Base-by-base conservation (phyloP, 768 basidiomycete species). In the Sporobolomyces phaffii region DNA sequence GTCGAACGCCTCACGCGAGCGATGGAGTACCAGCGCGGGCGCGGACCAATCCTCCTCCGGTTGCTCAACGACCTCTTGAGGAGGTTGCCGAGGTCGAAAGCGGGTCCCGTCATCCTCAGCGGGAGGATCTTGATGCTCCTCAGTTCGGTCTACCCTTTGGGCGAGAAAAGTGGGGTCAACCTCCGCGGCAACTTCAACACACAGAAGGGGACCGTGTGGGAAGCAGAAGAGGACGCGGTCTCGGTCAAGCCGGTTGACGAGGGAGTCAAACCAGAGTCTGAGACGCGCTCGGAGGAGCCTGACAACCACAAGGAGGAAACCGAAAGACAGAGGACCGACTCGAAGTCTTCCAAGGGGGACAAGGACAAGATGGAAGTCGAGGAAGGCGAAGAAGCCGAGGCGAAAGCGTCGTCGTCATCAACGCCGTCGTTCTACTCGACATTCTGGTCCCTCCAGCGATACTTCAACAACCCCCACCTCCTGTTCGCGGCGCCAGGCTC, bases 101-200 rank as follows among this genome's bases (percentile, higher is more conserved):
- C 86, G 77, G 88, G 87, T 24, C 82, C 85, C 8, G 89, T 87
- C 58, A 90, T 90, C 26, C 90, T 96, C 77, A 90, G 88, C 73
- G 92, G 91, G 7, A 84, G 90, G 2, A 93, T 96, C 75, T 80
- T 91, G 76, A 87, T 87, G 1, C 92, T 93, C 77, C 79, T 94
- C 54, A 89, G 87, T 65, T 84, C 84, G 2, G 89, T 90, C 2
- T 94, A 91, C 75, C 88, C 90, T 9, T 78, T 96, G 13, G 88
- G 89, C 3, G 91, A 94, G 77, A 80, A 90, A 54, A 91, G 90
- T 76, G 90, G 91, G 36, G 91, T 94, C 38, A 96, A 96, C 77
- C 78, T 94, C 69, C 81, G 91, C 36, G 91, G 91, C 63, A 72
- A 72, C 38, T 78, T 76, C 89, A 93, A 78, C 90, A 87, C 76